A percentile compares a stretch with the other conserved stretches of the same genome.
These are phyloP conservation scores for Epichloe sylvatica DNA, from an alignment of 2,329 filamentous ascomycete genomes.

Conservation along the genomic window DNA sequence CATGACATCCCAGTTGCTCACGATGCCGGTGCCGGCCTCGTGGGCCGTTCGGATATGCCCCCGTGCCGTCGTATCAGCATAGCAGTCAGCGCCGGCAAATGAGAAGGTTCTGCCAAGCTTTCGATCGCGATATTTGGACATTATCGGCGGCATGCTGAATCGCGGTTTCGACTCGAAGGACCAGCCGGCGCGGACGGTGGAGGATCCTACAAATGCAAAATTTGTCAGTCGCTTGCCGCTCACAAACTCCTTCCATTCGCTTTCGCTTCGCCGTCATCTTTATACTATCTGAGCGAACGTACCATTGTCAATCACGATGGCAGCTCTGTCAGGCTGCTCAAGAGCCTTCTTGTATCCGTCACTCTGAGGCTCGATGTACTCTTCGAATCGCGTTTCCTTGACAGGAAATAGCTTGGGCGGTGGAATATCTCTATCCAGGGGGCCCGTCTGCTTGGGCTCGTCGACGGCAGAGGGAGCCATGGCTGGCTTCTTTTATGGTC, in stretches of 20 bases:
- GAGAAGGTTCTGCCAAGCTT: constrained; percentile 85
- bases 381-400: constrained; percentile 48
- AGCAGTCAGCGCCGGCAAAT: constrained; percentile 86
- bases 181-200: constrained; percentile 83
- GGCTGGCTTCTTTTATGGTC: constrained; percentile 8
- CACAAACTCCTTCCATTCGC: background rate
- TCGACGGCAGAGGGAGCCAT: constrained; percentile 44
- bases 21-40: constrained; percentile 76
- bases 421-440: constrained; percentile 31
- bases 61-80: constrained; percentile 81
- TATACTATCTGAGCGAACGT: constrained; percentile 14
- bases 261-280: background rate
- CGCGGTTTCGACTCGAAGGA: constrained; percentile 78
- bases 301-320: constrained; percentile 99
- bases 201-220: constrained; percentile 53
- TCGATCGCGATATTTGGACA: constrained; percentile 88
- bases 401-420: constrained; percentile 45
- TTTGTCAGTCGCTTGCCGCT: background rate
- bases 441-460: constrained; percentile 23
- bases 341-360: constrained; percentile 61
- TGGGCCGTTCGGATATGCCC: constrained; percentile 86
- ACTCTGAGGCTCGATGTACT: constrained; percentile 36
- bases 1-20: constrained; percentile 97
- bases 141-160: constrained; percentile 71
- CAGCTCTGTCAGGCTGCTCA: constrained; percentile 43